Percentiles rank a stretch among this genome's conserved stretches.
Evolutionary conservation across 1,284 basidiomycete genomes (phyloP).

Genomic region (Tremellales sp.): DNA sequence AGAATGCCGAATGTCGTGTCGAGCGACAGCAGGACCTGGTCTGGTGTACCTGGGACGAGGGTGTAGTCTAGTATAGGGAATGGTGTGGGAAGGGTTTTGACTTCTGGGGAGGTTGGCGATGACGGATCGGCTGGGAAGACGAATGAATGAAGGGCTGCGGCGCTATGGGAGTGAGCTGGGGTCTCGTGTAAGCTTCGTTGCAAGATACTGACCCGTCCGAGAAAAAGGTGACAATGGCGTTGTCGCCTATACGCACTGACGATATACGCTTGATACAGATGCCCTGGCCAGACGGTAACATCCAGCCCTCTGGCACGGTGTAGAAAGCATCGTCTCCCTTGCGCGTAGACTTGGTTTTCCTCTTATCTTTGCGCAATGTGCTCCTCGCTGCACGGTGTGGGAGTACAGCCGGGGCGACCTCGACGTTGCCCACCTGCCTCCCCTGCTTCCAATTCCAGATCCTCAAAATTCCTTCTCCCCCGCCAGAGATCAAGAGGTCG

Average conservation of each 20-base stretch:
- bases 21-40: constrained; percentile 35
- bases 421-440: constrained; percentile 54
- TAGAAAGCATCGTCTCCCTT: constrained; percentile 28
- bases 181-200: too few relatives aligned
- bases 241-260: constrained; percentile 18
- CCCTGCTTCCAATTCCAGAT: constrained; percentile 77
- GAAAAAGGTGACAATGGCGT: constrained; percentile 40
- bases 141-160: constrained; percentile 40
- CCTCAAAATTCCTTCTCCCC: constrained; percentile 74
- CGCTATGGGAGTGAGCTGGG: constrained; percentile 16
- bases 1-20: constrained; percentile 39
- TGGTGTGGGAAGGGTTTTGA: constrained; percentile 29
- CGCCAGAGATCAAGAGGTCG: constrained; percentile 66
- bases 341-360: constrained; percentile 27
- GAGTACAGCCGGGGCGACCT: constrained; percentile 56
- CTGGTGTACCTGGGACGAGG: constrained; percentile 13
- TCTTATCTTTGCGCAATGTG: constrained; percentile 38
- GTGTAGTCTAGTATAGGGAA: constrained; percentile 44
- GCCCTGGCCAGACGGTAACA: constrained; percentile 41
- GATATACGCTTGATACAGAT: constrained; percentile 43
- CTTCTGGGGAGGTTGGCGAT: constrained; percentile 1
- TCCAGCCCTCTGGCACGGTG: constrained; percentile 33
- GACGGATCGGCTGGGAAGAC: constrained; percentile 16
- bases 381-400: constrained; percentile 59
- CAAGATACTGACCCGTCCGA: constrained; percentile 46